Percentiles rank a stretch among this genome's conserved stretches.
Conservation (phyloP, 2,329 filamentous ascomycete genomes). For the Myotisia sp. region DNA sequence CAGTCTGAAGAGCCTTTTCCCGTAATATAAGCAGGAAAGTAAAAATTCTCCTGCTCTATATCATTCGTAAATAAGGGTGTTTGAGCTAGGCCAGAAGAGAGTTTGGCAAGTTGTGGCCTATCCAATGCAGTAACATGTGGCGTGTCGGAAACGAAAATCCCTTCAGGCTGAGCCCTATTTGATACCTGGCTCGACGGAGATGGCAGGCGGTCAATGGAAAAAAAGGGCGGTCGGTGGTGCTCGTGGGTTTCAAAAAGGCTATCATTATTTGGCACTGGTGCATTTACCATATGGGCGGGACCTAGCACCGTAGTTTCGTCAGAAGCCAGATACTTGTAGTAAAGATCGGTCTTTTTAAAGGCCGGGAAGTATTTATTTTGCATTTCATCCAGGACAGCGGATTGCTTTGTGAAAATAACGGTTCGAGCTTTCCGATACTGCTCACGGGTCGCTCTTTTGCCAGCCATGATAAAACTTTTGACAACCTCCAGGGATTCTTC, state of each 20-base stretch:
- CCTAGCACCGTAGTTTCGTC: constrained; percentile 44
- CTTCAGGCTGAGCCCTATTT: constrained; percentile 43
- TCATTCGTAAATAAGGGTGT: constrained; percentile 68
- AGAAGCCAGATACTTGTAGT: constrained; percentile 87
- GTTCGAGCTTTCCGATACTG: constrained; percentile 75
- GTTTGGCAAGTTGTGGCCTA: constrained; percentile 37
- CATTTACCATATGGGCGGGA: constrained; percentile 14
- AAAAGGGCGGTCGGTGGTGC: constrained; percentile 10
- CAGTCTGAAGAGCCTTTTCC: constrained; percentile 53
- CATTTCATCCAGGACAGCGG: constrained; percentile 69
- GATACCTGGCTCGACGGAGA: constrained; percentile 33
- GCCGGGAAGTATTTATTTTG: constrained; percentile 63
- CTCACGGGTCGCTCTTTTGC: constrained; percentile 57
- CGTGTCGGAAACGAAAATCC: constrained; percentile 48
- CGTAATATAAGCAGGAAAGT: constrained; percentile 63
- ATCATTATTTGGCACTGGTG: constrained; percentile 12
- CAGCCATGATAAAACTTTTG: constrained; percentile 62
- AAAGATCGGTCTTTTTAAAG: constrained; percentile 87
- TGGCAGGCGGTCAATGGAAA: constrained; percentile 33
- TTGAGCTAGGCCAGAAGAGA: constrained; percentile 55
- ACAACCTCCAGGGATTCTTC: constrained; percentile 56
- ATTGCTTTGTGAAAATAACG: constrained; percentile 70
- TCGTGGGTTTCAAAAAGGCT: too few relatives aligned
- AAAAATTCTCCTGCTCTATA: constrained; percentile 53
- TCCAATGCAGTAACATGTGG: constrained; percentile 13